These are phyloP conservation scores for Candida suzukii DNA, from an alignment of 805 yeast genomes.

Conservation along the genomic window DNA sequence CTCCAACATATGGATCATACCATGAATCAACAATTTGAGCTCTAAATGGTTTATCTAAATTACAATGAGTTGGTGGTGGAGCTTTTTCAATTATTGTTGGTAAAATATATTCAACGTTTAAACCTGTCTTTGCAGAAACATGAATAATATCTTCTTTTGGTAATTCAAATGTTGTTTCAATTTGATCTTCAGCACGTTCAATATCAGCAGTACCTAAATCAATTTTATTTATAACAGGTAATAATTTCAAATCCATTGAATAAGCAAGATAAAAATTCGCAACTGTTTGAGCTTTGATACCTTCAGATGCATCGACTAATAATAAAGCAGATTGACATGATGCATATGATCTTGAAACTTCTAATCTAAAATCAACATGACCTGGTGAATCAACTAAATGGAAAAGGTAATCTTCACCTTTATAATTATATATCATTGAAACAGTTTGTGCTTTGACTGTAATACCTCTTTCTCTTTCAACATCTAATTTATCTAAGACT, in stretches of 20 bases:
- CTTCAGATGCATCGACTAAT: constrained; percentile 91
- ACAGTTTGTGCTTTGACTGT: constrained; percentile 97
- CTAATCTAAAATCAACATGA: constrained; percentile 92
- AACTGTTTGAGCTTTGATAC: constrained; percentile 97
- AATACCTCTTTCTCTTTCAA: constrained; percentile 92
- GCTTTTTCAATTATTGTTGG: constrained; percentile 78
- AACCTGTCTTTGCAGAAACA: constrained; percentile 89
- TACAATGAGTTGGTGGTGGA: constrained; percentile 71
- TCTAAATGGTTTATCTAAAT: constrained; percentile 43
- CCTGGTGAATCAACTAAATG: constrained; percentile 98
- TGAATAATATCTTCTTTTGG: constrained; percentile 67
- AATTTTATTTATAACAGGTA: constrained; percentile 89
- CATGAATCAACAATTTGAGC: constrained; percentile 93
- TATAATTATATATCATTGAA: constrained; percentile 74
- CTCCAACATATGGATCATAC: constrained; percentile 93
- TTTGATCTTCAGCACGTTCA: constrained; percentile 72
- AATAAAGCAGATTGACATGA: constrained; percentile 92
- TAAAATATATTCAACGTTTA: constrained; percentile 67
- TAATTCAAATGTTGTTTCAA: constrained; percentile 78
- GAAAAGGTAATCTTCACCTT: constrained; percentile 67
- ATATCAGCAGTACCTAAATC: constrained; percentile 87
- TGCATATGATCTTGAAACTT: constrained; percentile 89
- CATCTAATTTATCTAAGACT: constrained; percentile 86
- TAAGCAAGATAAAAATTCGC: constrained; percentile 91
- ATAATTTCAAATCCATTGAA: constrained; percentile 69